Base-by-base conservation (phyloP, 768 basidiomycete genomes). In the Mycena haematopus region DNA sequence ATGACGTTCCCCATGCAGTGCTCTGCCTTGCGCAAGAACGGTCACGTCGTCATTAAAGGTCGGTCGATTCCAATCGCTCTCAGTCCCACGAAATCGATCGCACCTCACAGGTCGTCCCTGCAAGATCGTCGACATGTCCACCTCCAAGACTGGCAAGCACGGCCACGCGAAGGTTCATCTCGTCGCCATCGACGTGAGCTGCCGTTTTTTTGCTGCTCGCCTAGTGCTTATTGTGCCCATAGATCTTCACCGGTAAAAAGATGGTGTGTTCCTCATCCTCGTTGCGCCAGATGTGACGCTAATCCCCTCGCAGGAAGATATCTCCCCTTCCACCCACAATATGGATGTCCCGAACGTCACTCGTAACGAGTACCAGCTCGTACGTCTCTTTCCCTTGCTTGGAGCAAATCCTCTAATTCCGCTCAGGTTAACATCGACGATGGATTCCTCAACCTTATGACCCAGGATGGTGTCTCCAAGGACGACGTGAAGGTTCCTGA, bases 171-270 rank as follows among this genome's bases (percentile, higher is more conserved):
- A 99, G 82, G 97, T 99, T 74, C 95, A 99, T 80, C 86, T 99
- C 66, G 87, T 98, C 71, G 97, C 89, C 76, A 92, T 93, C 76
- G 97, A 99, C 80, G 96, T 97, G 75, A 66, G 94, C 13, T 33
- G 50, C 51, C 7, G 40, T 52, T 53, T 52, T 62, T 53, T 31
- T 57, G 60, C 50, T 47, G 44, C 22, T 17, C 40, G 19, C 17
- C 36, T 62, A 19, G 42, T 59, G 55, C 57, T 67, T 56, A 73
- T 56, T 44, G 62, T 51, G 54, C 57, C 42, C 15, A 29, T 73
- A 97, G 96, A 99, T 99, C 80, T 99, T 99, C 86, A 99, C 96
- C 67, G 87, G 87, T 72, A 97, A 97, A 86, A 99, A 99, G 84
- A 72, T 95, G 79, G 96, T 90, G 71, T 77, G 89, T 82, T 68